phyloP scores from a whole-genome alignment of 2,329 filamentous ascomycete genomes.

The Botryotinia globosa region DNA sequence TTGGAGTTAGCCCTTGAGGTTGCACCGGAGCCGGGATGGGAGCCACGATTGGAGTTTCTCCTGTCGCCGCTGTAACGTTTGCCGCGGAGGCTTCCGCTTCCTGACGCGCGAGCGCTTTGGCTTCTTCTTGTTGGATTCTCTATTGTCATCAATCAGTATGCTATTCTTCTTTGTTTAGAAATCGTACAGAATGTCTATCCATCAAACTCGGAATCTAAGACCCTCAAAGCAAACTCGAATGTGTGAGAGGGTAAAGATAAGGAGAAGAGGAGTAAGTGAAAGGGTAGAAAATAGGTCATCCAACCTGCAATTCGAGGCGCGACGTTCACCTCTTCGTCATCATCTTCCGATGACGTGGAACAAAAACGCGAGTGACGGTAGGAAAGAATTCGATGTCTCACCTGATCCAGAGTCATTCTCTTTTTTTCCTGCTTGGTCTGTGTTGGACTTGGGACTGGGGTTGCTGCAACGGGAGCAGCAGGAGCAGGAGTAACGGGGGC shows the following conservation, averaged over 20 bases:
- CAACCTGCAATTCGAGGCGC: conserved; percentile 16
- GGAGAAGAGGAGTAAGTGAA: background rate
- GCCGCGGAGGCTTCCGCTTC: background rate
- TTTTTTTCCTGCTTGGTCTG: conserved; percentile 14
- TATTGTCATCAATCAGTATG: background rate
- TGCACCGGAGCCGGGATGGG: background rate
- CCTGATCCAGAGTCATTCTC: conserved; percentile 18
- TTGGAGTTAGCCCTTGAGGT: background rate
- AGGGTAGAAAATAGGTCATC: conserved; percentile 17
- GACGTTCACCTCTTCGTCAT: background rate
- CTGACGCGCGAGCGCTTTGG: conserved; percentile 6
- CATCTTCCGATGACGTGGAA: background rate
- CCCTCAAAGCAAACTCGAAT: background rate
- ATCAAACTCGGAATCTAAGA: background rate
- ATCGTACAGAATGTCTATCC: background rate
- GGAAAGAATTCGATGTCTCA: conserved; percentile 18
- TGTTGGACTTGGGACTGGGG: background rate
- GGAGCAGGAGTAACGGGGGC: background rate
- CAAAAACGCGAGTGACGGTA: background rate
- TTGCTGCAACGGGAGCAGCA: background rate
- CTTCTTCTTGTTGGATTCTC: conserved; percentile 20
- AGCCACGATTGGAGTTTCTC: background rate
- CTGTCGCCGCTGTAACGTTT: background rate
- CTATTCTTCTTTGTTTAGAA: background rate
- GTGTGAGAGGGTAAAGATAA: background rate